Conservation (phyloP, 2,329 filamentous ascomycete species). For the Pseudocercospora cruenta region DNA sequence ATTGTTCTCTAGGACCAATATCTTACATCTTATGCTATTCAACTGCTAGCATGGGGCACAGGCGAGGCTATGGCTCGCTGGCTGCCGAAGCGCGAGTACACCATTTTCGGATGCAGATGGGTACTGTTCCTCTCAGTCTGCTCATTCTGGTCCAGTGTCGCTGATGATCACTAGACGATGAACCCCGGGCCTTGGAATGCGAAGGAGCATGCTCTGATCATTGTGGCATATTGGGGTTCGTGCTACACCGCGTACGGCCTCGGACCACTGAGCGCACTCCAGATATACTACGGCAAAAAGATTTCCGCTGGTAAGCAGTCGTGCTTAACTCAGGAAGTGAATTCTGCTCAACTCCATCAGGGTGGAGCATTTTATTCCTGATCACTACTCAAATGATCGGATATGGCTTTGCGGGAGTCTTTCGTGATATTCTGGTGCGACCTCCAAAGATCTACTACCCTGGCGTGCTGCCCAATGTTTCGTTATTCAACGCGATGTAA, state of each 20-base stretch:
- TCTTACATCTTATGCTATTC: slow-evolving; percentile 16
- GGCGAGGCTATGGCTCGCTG: slow-evolving; percentile 21
- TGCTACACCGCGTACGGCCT: slow-evolving; percentile 21
- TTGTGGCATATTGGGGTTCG: slow-evolving; percentile 40
- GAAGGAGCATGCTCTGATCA: slow-evolving; percentile 41
- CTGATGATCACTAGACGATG: slow-evolving; percentile 14
- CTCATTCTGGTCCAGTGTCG: background rate
- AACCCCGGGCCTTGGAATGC: slow-evolving; percentile 36
- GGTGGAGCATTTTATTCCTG: slow-evolving; percentile 22
- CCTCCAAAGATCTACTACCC: slow-evolving; percentile 91
- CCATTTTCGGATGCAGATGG: slow-evolving; percentile 36
- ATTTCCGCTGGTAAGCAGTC: slow-evolving; percentile 8
- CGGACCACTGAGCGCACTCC: slow-evolving; percentile 20
- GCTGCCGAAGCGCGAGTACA: slow-evolving; percentile 31
- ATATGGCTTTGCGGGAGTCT: slow-evolving; percentile 76
- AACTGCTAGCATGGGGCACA: slow-evolving; percentile 24
- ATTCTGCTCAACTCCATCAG: background rate
- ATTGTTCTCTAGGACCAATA: background rate
- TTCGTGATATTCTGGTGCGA: slow-evolving; percentile 76
- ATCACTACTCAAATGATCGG: slow-evolving; percentile 54
- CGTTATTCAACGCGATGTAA: slow-evolving; percentile 25
- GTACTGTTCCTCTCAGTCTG: background rate
- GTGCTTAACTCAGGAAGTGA: background rate
- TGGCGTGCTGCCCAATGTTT: slow-evolving; percentile 16
- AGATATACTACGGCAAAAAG: slow-evolving; percentile 23